Percentiles rank a stretch among this genome's conserved stretches.
Evolutionary conservation across 352 stramenopile species (phyloP).

Genomic region (Aphanomyces cochlioides): DNA sequence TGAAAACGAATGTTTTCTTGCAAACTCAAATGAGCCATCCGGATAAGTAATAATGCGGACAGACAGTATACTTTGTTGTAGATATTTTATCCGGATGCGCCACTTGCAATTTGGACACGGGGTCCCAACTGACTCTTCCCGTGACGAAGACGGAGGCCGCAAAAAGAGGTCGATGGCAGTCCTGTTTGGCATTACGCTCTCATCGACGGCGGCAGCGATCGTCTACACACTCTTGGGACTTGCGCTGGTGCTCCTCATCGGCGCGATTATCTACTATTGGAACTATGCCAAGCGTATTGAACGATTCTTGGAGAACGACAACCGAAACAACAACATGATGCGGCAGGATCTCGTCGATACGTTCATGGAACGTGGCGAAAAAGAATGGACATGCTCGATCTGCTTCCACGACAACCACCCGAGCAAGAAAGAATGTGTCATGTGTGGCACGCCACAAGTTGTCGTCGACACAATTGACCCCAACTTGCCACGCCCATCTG

Average conservation of each 20-base stretch:
- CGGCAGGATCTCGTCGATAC: slow-evolving; percentile 78
- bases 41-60: not conserved
- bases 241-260: slow-evolving; percentile 64
- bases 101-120: too few species aligned
- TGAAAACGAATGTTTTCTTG: too few species aligned
- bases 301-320: slow-evolving; percentile 74
- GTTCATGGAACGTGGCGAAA: slow-evolving; percentile 72
- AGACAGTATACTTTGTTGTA: not conserved
- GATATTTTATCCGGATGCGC: not conserved
- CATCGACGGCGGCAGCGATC: slow-evolving; percentile 54
- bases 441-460: slow-evolving; percentile 74
- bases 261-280: slow-evolving; percentile 84
- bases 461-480: slow-evolving; percentile 39
- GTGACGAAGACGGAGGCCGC: not conserved
- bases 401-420: slow-evolving; percentile 87
- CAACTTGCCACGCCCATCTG: slow-evolving; percentile 57
- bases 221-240: slow-evolving; percentile 75
- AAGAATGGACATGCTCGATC: slow-evolving; percentile 83
- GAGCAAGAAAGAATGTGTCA: slow-evolving; percentile 72
- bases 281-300: slow-evolving; percentile 85
- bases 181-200: slow-evolving; percentile 78
- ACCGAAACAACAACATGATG: slow-evolving; percentile 88
- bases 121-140: slow-evolving; percentile 8
- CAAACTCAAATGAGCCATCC: too few species aligned
- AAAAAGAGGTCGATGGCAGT: slow-evolving; percentile 49